Percentiles rank a stretch among this genome's conserved stretches.
Conservation (phyloP, 2,329 filamentous ascomycete genomes). For the Alternaria panax region DNA sequence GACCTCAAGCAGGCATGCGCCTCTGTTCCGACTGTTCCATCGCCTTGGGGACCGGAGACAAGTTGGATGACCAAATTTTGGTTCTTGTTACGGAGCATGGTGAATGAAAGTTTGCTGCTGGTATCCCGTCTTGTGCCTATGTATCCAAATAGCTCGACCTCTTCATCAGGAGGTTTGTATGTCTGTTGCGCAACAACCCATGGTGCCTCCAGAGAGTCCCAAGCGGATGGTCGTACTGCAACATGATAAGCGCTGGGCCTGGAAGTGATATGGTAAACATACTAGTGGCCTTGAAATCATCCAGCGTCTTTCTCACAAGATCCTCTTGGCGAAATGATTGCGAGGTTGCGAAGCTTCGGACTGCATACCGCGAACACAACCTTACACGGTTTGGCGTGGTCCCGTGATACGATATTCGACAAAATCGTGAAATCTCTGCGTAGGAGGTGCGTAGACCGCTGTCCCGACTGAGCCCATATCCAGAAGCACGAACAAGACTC, state of each 20-base stretch:
- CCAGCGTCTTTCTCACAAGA: constrained; percentile 32
- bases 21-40: constrained; percentile 29
- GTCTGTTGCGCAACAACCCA: constrained; percentile 34
- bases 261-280: constrained; percentile 12
- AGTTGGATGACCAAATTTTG: constrained; percentile 59
- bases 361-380: constrained; percentile 16
- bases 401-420: constrained; percentile 41
- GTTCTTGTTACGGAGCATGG: constrained; percentile 60
- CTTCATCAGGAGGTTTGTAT: constrained; percentile 4
- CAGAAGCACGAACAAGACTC: constrained; percentile 32
- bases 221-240: constrained; percentile 22
- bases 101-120: constrained; percentile 74
- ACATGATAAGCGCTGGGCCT: constrained; percentile 11
- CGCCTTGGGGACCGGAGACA: constrained; percentile 53
- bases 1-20: constrained; percentile 52
- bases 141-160: constrained; percentile 63
- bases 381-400: constrained; percentile 24
- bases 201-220: constrained; percentile 44
- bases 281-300: constrained; percentile 45
- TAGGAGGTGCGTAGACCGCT: constrained; percentile 39
- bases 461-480: constrained; percentile 20
- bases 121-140: constrained; percentile 72
- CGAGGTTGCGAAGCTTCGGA: constrained; percentile 25
- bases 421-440: constrained; percentile 44
- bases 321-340: constrained; percentile 22